Conservation (phyloP, 805 yeast species). For the Phaffomyces antillensis region DNA sequence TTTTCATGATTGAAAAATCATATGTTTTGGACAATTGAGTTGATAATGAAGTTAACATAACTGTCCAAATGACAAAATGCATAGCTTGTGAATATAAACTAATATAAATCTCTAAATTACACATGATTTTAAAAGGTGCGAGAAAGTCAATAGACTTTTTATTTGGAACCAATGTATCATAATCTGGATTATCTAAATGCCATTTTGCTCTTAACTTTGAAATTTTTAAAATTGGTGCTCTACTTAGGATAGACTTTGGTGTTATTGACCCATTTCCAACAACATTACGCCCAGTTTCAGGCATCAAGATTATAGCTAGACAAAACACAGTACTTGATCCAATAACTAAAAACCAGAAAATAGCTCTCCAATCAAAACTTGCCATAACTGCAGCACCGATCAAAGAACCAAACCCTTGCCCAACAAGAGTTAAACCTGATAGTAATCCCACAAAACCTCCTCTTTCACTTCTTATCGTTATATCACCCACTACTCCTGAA, state of each 20-base stretch:
- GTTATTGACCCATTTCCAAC: slow-evolving; percentile 69
- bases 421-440: slow-evolving; percentile 58
- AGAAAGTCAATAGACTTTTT: slow-evolving; percentile 22
- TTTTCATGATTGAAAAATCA: slow-evolving; percentile 42
- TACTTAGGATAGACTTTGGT: slow-evolving; percentile 39
- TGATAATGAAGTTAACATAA: slow-evolving; percentile 59
- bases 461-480: slow-evolving; percentile 55
- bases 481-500: slow-evolving; percentile 69
- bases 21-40: slow-evolving; percentile 45
- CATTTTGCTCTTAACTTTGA: slow-evolving; percentile 12
- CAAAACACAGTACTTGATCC: slow-evolving; percentile 44
- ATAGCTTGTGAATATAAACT: slow-evolving; percentile 52
- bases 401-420: slow-evolving; percentile 77
- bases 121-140: slow-evolving; percentile 38
- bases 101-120: slow-evolving; percentile 37
- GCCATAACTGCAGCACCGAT: slow-evolving; percentile 41
- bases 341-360: slow-evolving; percentile 70
- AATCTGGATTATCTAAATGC: slow-evolving; percentile 27
- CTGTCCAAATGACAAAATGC: slow-evolving; percentile 64
- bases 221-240: slow-evolving; percentile 35
- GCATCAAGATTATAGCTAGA: slow-evolving; percentile 36
- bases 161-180: slow-evolving; percentile 21
- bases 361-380: slow-evolving; percentile 61
- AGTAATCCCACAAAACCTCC: slow-evolving; percentile 66
- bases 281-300: slow-evolving; percentile 67